Percentiles rank a stretch among this genome's conserved stretches.
Evolutionary conservation across 805 yeast genomes (phyloP).

Genomic region (Nakazawaea pomicola): DNA sequence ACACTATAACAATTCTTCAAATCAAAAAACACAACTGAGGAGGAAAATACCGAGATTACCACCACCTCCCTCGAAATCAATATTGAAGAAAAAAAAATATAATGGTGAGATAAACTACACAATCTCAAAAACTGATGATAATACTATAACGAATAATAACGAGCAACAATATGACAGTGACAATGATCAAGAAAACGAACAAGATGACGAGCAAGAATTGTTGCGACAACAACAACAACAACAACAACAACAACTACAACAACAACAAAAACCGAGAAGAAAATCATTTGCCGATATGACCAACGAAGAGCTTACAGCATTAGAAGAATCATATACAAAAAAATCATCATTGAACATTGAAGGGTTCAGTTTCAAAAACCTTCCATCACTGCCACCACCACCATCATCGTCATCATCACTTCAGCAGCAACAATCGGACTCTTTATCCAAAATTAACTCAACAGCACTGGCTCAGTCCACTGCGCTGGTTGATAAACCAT

Average conservation of each 20-base stretch:
- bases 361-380: slow-evolving; percentile 38
- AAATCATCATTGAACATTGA: slow-evolving; percentile 31
- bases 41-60: slow-evolving; percentile 21
- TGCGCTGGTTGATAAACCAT: slow-evolving; percentile 16
- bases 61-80: slow-evolving; percentile 31
- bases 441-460: too few relatives aligned
- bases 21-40: slow-evolving; percentile 16
- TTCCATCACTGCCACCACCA: slow-evolving; percentile 15
- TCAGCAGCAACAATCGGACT: slow-evolving; percentile 31
- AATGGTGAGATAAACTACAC: slow-evolving; percentile 15
- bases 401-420: slow-evolving; percentile 9
- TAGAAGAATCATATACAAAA: slow-evolving; percentile 45
- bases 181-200: slow-evolving; percentile 4
- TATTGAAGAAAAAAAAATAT: slow-evolving; percentile 30
- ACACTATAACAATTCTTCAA: slow-evolving; percentile 5
- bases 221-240: neutral
- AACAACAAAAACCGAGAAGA: slow-evolving; percentile 23
- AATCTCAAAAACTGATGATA: too few relatives aligned
- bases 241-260: neutral
- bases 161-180: slow-evolving; percentile 1
- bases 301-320: slow-evolving; percentile 46
- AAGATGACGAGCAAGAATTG: slow-evolving; percentile 7
- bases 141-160: too few relatives aligned
- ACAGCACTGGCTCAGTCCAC: slow-evolving; percentile 24
- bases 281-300: slow-evolving; percentile 49